Evolutionary conservation across 2,329 filamentous ascomycete species (phyloP).

Genomic region (Fusarium equiseti): DNA sequence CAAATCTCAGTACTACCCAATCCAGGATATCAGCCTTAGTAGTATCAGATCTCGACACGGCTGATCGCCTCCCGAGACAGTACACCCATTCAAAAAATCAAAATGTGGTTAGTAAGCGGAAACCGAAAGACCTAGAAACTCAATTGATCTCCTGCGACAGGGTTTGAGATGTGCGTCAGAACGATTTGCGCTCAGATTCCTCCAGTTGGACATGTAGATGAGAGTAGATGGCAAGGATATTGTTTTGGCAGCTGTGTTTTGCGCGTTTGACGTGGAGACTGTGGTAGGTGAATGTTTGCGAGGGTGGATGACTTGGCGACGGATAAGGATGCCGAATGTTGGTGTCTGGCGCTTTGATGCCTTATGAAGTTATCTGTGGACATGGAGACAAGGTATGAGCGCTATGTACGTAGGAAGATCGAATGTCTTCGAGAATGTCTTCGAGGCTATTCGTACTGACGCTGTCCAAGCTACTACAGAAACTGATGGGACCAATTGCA

Average conservation of each 20-base stretch:
- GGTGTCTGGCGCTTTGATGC: not conserved
- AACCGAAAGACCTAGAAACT: not conserved
- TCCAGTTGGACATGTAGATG: not conserved
- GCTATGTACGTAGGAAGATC: fast-evolving
- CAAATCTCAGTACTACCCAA: not conserved
- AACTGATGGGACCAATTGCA: fast-evolving
- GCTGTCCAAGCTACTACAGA: too few species aligned
- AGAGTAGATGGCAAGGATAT: not conserved
- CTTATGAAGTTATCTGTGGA: not conserved
- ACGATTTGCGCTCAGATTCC: not conserved
- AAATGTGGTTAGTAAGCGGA: not conserved
- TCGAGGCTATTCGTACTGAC: not conserved
- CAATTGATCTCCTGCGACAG: not conserved
- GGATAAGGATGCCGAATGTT: not conserved
- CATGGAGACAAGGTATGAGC: not conserved
- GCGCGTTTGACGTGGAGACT: not conserved
- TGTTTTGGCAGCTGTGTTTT: not conserved
- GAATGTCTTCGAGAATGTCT: not conserved
- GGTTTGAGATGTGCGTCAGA: not conserved
- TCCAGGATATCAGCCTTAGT: not conserved
- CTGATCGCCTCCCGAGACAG: not conserved
- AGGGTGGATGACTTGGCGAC: not conserved
- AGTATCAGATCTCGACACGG: not conserved
- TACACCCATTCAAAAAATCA: not conserved
- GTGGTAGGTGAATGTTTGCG: not conserved